Conservation (phyloP, 495 filamentous ascomycete genomes). For the Neurospora cerealis region DNA sequence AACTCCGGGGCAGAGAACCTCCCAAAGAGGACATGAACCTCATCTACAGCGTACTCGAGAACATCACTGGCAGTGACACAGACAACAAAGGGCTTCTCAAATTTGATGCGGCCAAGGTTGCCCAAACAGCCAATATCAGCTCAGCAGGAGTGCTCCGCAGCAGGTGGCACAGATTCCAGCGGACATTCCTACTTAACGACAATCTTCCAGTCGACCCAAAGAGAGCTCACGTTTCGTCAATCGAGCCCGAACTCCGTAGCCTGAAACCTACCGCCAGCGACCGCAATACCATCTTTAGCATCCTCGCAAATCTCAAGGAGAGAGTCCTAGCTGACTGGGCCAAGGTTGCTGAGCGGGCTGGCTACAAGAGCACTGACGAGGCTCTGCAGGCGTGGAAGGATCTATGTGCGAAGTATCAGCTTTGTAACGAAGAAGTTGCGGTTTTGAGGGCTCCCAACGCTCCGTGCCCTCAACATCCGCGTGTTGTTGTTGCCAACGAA, state of each 20-base stretch:
- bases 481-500: not conserved
- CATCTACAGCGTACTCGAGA: not conserved
- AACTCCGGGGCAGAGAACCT: not conserved
- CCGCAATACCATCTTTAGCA: not conserved
- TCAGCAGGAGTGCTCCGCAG: not conserved
- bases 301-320: not conserved
- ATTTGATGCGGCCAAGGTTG: not conserved
- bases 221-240: not conserved
- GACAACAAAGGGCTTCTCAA: not conserved
- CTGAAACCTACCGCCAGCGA: not conserved
- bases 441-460: not conserved
- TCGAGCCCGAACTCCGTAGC: not conserved
- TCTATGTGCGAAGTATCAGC: not conserved
- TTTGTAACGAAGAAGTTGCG: not conserved
- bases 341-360: not conserved
- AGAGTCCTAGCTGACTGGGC: not conserved
- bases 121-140: not conserved
- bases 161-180: not conserved
- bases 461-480: not conserved
- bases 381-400: not conserved
- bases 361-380: not conserved
- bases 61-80: not conserved
- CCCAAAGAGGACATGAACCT: not conserved
- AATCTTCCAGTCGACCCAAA: not conserved
- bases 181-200: not conserved